Base-by-base conservation (phyloP, 805 yeast species). In the Candida railenensis region DNA sequence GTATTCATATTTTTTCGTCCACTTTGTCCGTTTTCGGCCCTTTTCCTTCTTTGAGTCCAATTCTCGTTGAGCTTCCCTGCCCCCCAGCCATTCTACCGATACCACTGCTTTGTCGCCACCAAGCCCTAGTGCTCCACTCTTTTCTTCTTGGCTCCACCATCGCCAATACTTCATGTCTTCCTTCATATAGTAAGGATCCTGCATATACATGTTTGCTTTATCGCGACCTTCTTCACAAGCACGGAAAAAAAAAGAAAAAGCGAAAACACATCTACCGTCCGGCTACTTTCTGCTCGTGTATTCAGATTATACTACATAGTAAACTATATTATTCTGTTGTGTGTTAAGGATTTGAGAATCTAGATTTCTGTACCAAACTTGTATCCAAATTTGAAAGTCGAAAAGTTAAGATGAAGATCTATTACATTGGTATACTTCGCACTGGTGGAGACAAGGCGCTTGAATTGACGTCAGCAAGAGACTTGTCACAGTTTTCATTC, bases 351-450 rank as follows among this genome's bases (percentile, higher is more conserved):
- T n/a, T n/a, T n/a, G n/a, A n/a, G n/a, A n/a, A n/a, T n/a, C n/a
- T n/a, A n/a, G n/a, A n/a, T n/a, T n/a, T n/a, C n/a, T n/a, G n/a
- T n/a, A n/a, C n/a, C n/a, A n/a, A n/a, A n/a, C n/a, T n/a, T n/a
- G n/a, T n/a, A n/a, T n/a, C n/a, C n/a, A n/a, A n/a, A n/a, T 25
- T 25, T 25, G 30, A 25, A 25, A 5, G 30, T 11, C 11, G 5
- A 7, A 7, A 7, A 7, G 5, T 14, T 44, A 56, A 22, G 28
- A 94, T 94, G 99, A 90, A 89, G 78, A 78, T 94, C 50, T 90
- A 83, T 68, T 92, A 91, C 67, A 83, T 94, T 53, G 98, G 97
- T 40, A 80, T 94, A 42, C 74, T 92, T 51, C 85, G 89, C 59
- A 81, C 83, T 50, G 62, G 66, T 21, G 75, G 69, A 7, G 81